Base-by-base conservation (phyloP, 306 rosid species). In the Albizia julibrissin region DNA sequence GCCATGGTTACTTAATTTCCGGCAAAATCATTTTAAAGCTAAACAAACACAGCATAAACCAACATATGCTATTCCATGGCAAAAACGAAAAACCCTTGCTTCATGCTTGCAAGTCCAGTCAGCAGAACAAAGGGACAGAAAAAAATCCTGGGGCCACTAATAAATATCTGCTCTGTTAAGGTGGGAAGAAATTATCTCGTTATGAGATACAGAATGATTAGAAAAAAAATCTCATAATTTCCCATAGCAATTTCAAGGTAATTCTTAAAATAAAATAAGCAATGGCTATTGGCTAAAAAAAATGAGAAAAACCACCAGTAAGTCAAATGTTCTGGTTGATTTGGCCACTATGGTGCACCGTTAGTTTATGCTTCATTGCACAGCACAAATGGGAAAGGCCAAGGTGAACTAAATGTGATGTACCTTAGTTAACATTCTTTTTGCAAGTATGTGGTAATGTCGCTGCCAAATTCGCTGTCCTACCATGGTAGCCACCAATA, bases 381-480 rank as follows among this genome's bases (percentile, higher is more conserved):
- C 74, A 24, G 77, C 74, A 78, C 74, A 52, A 68, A 80, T 47
- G 83, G 44, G 67, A 33, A 43, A 43, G 77, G n/a, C 71, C 22
- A 52, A 72, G 44, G 80, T 59, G 66, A 84, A 80, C 46, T 65
- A 72, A 31, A 72, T 93, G 80, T 79, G 50, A 72, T 93, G 79
- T 80, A 95, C 99, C 91, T 95, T 95, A 58, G 99, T 95, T 62
- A 95, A 79, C 98, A 95, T 95, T 90, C 99, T 91, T 87, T 95
- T 95, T 6, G 99, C 99, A 75, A 95, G 97, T 80, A 93, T 95
- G 85, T 95, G 99, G 87, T 93, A 93, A 87, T 95, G 99, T 27
- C 98, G 96, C 84, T 95, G 99, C 98, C 99, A 95, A 59, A 95
- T 95, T 83, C 99, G 88, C 74, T 95, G 99, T 66, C 98, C 99